Evolutionary conservation across 768 basidiomycete genomes (phyloP), one percentile per base, ranked within the genome.

Genomic region (Hydnum rufescens): DNA sequence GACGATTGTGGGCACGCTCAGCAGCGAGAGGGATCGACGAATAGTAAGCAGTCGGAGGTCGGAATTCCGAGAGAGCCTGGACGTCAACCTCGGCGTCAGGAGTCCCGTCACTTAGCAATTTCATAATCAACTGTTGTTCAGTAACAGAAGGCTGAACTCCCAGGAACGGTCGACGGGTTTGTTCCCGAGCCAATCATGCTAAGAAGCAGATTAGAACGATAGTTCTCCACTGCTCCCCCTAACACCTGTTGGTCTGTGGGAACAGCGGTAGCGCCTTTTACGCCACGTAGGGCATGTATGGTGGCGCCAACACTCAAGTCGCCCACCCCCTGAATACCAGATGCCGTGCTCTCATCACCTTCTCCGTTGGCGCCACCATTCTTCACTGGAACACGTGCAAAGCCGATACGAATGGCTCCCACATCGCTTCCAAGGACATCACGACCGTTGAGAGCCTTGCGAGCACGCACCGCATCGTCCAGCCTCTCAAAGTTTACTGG

Each of bases 41-140:
- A 66, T 96, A 97, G 66, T 99, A 99, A 74, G 87, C 88, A 3
- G 80, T 86, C 5, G 89, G 87, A 44, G 85, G 83, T 18, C 92
- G 80, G 67, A 89, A 83, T 49, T 92, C 92, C 53, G 86, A 76
- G 55, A 96, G 77, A 26, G 82, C 77, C 59, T 77, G 77, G 51
- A 96, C 76, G 60, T 97, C 89, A 32, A 72, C 72, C 60, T 93
- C 90, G 4, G 84, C 79, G 55, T 90, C 84, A 1, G 68, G 63
- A 54, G 74, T 73, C 32, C 89, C 82, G 26, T 70, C 77, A 60
- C 83, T 80, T 19, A 99, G 72, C 64, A 96, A 89, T 61, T 80
- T 77, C 82, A 97, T 82, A 57, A 99, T 82, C 82, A 95, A 86
- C 66, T 96, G 92, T 63, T 90, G 86, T 65, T 97, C 93, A 2